Evolutionary conservation across 306 rosid genomes (phyloP).

Genomic region (Pyrus communis): DNA sequence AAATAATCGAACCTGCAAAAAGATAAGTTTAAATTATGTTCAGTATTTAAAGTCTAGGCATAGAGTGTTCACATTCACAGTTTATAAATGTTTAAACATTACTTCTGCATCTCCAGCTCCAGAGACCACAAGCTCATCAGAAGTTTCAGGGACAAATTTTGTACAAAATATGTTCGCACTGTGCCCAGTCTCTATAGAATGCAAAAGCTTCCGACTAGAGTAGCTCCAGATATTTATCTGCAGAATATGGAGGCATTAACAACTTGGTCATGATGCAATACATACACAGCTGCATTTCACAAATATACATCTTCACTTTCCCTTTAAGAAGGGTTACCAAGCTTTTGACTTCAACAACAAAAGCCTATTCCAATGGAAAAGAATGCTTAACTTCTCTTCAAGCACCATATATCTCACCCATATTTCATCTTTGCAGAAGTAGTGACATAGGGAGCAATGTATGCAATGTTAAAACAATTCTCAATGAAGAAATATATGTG

Average conservation of each 20-base stretch:
- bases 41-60: slow-evolving; percentile 16
- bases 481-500: background rate
- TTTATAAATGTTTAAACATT: slow-evolving; percentile 10
- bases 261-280: slow-evolving; percentile 6
- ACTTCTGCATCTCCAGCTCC: slow-evolving; percentile 99
- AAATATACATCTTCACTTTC: background rate
- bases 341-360: background rate
- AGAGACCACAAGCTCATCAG: slow-evolving; percentile 90
- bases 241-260: slow-evolving; percentile 24
- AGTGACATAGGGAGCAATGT: background rate
- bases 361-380: background rate
- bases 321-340: background rate
- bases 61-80: background rate
- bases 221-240: slow-evolving; percentile 96
- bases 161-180: slow-evolving; percentile 89
- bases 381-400: background rate
- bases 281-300: background rate
- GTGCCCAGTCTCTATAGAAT: slow-evolving; percentile 88
- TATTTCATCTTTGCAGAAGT: background rate
- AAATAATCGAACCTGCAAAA: slow-evolving; percentile 81
- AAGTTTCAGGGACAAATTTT: slow-evolving; percentile 91
- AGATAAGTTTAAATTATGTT: slow-evolving; percentile 6
- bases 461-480: background rate
- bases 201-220: slow-evolving; percentile 52
- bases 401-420: background rate